Base-by-base conservation (phyloP, 2,329 filamentous ascomycete genomes). In the Dactylellina haptotyla region DNA sequence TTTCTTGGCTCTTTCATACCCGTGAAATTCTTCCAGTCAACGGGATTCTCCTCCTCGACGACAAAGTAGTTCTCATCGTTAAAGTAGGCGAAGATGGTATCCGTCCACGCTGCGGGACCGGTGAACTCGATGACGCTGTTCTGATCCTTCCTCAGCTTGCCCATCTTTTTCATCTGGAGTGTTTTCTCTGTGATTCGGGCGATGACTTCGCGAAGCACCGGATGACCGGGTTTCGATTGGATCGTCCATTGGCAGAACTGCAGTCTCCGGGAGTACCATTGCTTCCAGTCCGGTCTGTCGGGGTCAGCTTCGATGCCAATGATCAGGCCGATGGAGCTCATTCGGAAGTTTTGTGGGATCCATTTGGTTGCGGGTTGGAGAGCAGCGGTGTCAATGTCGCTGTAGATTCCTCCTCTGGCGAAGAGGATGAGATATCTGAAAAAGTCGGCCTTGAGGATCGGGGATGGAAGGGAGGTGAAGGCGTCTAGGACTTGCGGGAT, bases 201-300 rank as follows among this genome's bases (percentile, higher is more conserved):
- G 30, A 99, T 92, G 73, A 97, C 87, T 74, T 97, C 92, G 75
- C 93, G 88, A 69, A 99, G 85, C 10, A 97, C 88, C 0, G 95
- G 95, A 80, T 99, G 95, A 9, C 95, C 95, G 0, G 94, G 90
- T 82, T 99, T 99, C 66, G 91, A 84, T 81, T 98, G 94, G 75
- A 99, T 97, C 0, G 95, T 99, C 95, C 95, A 99, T 81, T 99
- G 95, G 82, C 95, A 99, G 82, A 99, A 98, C 80, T 98, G 95
- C 74, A 99, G 93, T 75, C 94, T 88, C 71, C 95, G 90, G 75
- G 92, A 95, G 84, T 98, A 99, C 95, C 94, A 98, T 0, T 97
- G 84, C 34, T 88, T 86, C 95, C 95, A 99, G 80, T 99, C 95
- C 2, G 87, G 87, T 51, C 95, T 88, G 81, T 98, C 93, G 0